Conservation (phyloP, 2,329 filamentous ascomycete genomes). For the Paradendryphiella salina region DNA sequence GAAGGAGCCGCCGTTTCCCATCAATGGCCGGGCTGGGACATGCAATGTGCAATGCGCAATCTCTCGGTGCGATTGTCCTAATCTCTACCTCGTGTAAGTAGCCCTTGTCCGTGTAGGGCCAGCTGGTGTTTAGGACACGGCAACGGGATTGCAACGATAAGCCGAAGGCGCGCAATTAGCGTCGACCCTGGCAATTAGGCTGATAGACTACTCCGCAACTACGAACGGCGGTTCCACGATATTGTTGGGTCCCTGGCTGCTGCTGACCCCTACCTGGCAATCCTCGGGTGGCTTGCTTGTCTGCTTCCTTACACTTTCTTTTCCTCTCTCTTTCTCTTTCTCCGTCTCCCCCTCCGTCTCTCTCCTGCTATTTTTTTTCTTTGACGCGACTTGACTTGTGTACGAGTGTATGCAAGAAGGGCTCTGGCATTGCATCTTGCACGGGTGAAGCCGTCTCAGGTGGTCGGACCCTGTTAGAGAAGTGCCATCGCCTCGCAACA, state of each 20-base stretch:
- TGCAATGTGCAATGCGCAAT: constrained; percentile 1
- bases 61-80: constrained; percentile 1
- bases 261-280: background rate
- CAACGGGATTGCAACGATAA: constrained; percentile 4
- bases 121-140: constrained; percentile 4
- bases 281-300: background rate
- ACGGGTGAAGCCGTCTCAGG: constrained; percentile 11
- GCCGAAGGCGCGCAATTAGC: constrained; percentile 11
- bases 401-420: background rate
- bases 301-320: background rate
- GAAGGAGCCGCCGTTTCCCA: background rate
- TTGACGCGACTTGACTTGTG: background rate
- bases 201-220: constrained; percentile 12
- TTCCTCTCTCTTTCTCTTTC: background rate
- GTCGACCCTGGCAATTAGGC: constrained; percentile 16
- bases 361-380: background rate
- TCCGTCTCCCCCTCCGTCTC: background rate
- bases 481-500: constrained; percentile 7
- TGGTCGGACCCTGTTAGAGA: constrained; percentile 13
- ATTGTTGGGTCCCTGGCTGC: constrained; percentile 3
- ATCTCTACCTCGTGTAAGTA: background rate
- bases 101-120: background rate
- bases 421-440: constrained; percentile 7
- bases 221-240: constrained; percentile 12
- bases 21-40: background rate